Conservation (phyloP, 2,329 filamentous ascomycete species). For the Phyllosticta capitalensis region DNA sequence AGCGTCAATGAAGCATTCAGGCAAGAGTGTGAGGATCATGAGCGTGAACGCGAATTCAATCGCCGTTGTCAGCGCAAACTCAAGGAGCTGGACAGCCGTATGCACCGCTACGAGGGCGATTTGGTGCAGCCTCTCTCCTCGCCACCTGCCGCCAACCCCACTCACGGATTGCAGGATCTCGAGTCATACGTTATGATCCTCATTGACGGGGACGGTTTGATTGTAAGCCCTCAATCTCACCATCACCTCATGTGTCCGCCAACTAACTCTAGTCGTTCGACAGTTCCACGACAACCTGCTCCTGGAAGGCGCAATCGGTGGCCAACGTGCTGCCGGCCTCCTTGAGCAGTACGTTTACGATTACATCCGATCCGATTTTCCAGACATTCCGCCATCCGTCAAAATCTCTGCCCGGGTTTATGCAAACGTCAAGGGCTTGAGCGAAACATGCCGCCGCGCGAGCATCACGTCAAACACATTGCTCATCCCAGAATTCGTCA, state of each 20-base stretch:
- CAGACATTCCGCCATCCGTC: slow-evolving; percentile 30
- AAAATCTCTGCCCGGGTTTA: slow-evolving; percentile 46
- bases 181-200: slow-evolving; percentile 43
- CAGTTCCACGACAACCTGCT: slow-evolving; percentile 43
- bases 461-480: slow-evolving; percentile 35
- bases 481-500: slow-evolving; percentile 42
- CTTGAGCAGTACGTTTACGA: slow-evolving; percentile 36
- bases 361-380: slow-evolving; percentile 27
- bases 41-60: slow-evolving; percentile 18
- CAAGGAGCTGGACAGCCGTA: slow-evolving; percentile 15
- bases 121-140: slow-evolving; percentile 16
- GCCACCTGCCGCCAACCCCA: slow-evolving; percentile 6
- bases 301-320: slow-evolving; percentile 42
- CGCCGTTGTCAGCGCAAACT: slow-evolving; percentile 17
- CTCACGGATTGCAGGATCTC: slow-evolving; percentile 2
- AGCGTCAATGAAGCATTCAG: slow-evolving; percentile 24
- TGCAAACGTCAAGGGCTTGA: slow-evolving; percentile 43
- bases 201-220: slow-evolving; percentile 47
- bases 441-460: slow-evolving; percentile 37
- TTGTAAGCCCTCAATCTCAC: slow-evolving; percentile 18
- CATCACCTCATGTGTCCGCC: background rate
- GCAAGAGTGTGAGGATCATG: slow-evolving; percentile 18
- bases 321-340: slow-evolving; percentile 42
- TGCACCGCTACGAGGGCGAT: slow-evolving; percentile 16
- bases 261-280: background rate